A percentile compares a stretch with the other conserved stretches of the same genome.
These are phyloP conservation scores for Dictyostelium firmibasis DNA, from an alignment of 78 protist genomes.

Conservation along the genomic window DNA sequence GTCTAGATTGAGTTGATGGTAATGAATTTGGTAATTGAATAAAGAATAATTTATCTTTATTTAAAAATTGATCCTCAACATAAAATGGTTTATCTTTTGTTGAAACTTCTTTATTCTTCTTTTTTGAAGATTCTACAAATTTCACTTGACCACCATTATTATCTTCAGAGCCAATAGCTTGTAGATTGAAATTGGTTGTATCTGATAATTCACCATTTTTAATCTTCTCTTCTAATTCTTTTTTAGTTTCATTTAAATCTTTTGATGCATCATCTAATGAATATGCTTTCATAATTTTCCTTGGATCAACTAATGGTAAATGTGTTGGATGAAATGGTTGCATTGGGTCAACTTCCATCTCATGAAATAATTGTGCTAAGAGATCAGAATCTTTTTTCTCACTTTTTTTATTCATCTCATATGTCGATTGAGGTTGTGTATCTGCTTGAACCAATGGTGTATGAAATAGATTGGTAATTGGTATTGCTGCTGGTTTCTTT, in stretches of 20 bases:
- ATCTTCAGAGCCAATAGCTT: background rate
- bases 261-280: conserved; percentile 55
- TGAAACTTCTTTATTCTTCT: background rate
- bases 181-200: background rate
- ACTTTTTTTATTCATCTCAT: background rate
- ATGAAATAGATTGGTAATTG: background rate
- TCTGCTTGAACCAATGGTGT: conserved; percentile 5
- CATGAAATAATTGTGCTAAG: conserved; percentile 50
- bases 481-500: conserved; percentile 17
- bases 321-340: conserved; percentile 72
- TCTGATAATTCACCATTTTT: conserved; percentile 70
- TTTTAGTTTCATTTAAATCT: conserved; percentile 32
- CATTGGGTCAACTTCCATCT: conserved; percentile 73
- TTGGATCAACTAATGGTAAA: conserved; percentile 69
- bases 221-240: conserved; percentile 24
- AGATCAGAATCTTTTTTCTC: conserved; percentile 27
- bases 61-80: conserved; percentile 19
- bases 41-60: conserved; percentile 45
- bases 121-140: background rate
- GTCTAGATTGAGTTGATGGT: conserved; percentile 9
- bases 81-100: conserved; percentile 30
- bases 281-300: conserved; percentile 56
- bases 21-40: conserved; percentile 26
- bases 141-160: background rate
- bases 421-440: conserved; percentile 5